A percentile compares a stretch with the other conserved stretches of the same genome.
Evolutionary conservation across 73 alveolate species (phyloP).

Genomic region (Paramecium biaurelia): DNA sequence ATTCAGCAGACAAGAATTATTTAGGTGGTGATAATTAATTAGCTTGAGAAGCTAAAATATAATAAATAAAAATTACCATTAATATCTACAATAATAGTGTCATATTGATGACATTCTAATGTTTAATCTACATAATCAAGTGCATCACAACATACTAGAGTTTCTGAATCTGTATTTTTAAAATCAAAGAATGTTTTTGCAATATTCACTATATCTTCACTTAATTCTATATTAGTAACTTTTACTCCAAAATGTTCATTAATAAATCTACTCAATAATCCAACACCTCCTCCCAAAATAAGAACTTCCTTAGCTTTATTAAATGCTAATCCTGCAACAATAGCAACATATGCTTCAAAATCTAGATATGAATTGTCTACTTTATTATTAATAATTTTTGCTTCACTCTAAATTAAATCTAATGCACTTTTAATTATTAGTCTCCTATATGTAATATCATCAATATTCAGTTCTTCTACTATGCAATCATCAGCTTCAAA

Average conservation of each 20-base stretch:
- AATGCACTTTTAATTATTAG: constrained; percentile 42
- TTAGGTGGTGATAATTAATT: constrained; percentile 39
- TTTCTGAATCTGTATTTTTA: constrained; percentile 37
- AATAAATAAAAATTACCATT: not conserved
- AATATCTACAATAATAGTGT: constrained; percentile 31
- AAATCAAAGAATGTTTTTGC: constrained; percentile 54
- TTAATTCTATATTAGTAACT: constrained; percentile 50
- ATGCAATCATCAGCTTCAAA: constrained; percentile 49
- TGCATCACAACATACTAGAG: constrained; percentile 51
- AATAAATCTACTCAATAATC: constrained; percentile 52
- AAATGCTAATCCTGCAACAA: constrained; percentile 58
- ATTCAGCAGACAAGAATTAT: not conserved
- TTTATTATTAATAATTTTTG: constrained; percentile 17
- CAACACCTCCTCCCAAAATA: constrained; percentile 61
- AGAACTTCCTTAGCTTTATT: constrained; percentile 42
- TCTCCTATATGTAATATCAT: constrained; percentile 58
- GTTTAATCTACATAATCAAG: constrained; percentile 47
- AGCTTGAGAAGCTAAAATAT: not conserved
- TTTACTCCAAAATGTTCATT: constrained; percentile 33
- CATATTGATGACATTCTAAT: constrained; percentile 38
- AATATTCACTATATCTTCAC: constrained; percentile 45
- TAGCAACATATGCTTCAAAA: constrained; percentile 59
- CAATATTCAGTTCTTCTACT: constrained; percentile 48
- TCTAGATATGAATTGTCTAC: constrained; percentile 59
- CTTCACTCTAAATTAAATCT: constrained; percentile 45